phyloP scores from a whole-genome alignment of 331 rosid genomes.

The Quercus tomentella region DNA sequence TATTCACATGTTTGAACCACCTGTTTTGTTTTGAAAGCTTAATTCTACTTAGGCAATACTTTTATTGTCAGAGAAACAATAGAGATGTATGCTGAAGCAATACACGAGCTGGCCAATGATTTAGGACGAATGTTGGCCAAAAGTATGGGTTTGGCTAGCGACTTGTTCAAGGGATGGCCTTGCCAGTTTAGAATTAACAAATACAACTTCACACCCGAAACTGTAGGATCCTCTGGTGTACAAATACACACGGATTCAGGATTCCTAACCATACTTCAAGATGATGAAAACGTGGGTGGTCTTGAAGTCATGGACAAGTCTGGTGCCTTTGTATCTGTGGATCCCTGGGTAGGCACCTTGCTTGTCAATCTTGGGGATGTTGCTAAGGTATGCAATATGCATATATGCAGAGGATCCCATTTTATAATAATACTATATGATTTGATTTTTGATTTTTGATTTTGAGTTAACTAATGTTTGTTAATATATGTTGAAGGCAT shows the following conservation, averaged over 20 bases:
- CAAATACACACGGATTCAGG: conserved; percentile 52
- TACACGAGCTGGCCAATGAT: conserved; percentile 20
- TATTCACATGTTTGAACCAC: background rate
- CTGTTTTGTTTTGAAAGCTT: background rate
- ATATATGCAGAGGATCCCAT: background rate
- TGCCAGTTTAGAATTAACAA: conserved; percentile 53
- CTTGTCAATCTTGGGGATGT: conserved; percentile 31
- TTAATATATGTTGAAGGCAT: conserved; percentile 21
- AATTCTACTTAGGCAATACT: background rate
- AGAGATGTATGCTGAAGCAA: conserved; percentile 40
- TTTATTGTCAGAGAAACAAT: conserved; percentile 28
- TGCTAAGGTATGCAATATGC: conserved; percentile 22
- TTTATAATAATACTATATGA: too few species aligned
- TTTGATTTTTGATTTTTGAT: background rate
- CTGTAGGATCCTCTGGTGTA: conserved; percentile 44
- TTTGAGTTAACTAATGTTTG: background rate
- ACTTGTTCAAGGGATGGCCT: conserved; percentile 37
- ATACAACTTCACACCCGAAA: conserved; percentile 47
- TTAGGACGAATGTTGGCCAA: conserved; percentile 40
- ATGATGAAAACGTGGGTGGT: conserved; percentile 59
- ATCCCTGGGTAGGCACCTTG: conserved; percentile 34
- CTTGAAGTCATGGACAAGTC: conserved; percentile 44
- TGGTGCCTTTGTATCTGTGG: conserved; percentile 30
- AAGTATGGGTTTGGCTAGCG: conserved; percentile 33
- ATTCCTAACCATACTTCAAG: conserved; percentile 59